Evolutionary conservation across 371 early-diverging fungal genomes (phyloP), one percentile per base, ranked within the genome.

Genomic region (Rhizomucor miehei): DNA sequence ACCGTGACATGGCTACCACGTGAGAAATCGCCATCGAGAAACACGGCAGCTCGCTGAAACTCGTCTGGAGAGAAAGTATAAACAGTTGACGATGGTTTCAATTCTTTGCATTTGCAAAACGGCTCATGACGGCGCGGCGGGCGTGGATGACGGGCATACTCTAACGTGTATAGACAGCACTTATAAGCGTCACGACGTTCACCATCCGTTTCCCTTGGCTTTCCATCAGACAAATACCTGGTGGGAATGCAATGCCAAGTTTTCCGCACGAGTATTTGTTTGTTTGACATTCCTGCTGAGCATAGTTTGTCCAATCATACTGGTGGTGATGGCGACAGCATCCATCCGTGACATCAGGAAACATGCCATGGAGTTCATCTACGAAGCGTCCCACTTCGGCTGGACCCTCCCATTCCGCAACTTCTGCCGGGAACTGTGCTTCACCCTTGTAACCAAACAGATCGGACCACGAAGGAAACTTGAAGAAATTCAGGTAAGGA

Each of bases 31-130:
- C 62, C 57, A 25, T 57, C 57, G 13, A 62, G 44, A 17, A 44
- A 52, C 19, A 62, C 43, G 21, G 53, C 48, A 16, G 57, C 51
- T 3, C 39, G 24, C 45, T 57, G 39, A 19, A 43, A 62, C 21
- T 62, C 49, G 12, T 62, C 56, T 17, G 62, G 57, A 23, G 62
- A 56, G 43, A 62, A 62, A 5, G 24, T 48, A 14, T 57, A 41
- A 1, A 38, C 47, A 8, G 53, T 37, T 9, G 56, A 44, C 9
- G 45, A 44, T 11, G 57, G 39, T 3, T 23, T 17, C 13, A 23
- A 9, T 16, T 57, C 44, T 24, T 51, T 34, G 8, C 44, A 44
- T 12, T 44, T 51, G 43, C 51, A 57, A 25, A 45, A 44, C 35
- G 57, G n/a, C 17, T 44, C 53, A 29, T 51, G 51, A 37, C 57